phyloP scores from a whole-genome alignment of 2,329 filamentous ascomycete species.

The Alternaria novae-zelandiae region DNA sequence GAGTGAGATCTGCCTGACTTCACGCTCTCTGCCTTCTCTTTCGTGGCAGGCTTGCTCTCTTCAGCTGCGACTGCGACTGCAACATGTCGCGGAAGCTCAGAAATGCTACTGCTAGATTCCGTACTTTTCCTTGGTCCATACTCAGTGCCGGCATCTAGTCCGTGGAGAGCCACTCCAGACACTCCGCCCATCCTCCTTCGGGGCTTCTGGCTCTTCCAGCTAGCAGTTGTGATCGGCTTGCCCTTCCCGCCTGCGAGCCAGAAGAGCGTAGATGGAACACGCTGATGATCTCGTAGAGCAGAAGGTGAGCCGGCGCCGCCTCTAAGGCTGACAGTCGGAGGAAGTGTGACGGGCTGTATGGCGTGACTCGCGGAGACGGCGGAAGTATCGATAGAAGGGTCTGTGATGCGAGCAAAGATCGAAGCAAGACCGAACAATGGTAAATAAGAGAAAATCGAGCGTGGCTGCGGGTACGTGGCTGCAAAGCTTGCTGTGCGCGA shows the following conservation, averaged over 20 bases:
- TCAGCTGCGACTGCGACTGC: background rate
- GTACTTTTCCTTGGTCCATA: background rate
- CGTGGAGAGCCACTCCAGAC: conserved; percentile 32
- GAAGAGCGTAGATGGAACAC: conserved; percentile 23
- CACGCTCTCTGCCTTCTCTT: background rate
- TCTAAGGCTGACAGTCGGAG: conserved; percentile 13
- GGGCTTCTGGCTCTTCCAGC: conserved; percentile 32
- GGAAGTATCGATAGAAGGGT: background rate
- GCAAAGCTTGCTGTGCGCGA: background rate
- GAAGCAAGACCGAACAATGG: background rate
- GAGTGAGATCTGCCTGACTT: background rate
- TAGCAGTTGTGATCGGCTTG: conserved; percentile 10
- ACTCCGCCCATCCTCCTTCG: conserved; percentile 33
- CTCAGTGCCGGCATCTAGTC: background rate
- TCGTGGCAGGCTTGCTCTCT: background rate
- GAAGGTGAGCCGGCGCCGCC: conserved; percentile 21
- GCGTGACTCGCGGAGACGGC: background rate
- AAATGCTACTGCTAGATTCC: background rate
- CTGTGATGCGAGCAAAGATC: no score
- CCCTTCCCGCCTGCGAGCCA: conserved; percentile 35
- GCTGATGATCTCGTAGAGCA: conserved; percentile 6
- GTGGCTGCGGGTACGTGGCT: background rate
- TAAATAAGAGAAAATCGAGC: background rate
- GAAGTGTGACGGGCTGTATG: background rate
- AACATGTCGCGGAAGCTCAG: background rate